Conservation (phyloP, 768 basidiomycete genomes). For the Leccinum rimulosum region DNA sequence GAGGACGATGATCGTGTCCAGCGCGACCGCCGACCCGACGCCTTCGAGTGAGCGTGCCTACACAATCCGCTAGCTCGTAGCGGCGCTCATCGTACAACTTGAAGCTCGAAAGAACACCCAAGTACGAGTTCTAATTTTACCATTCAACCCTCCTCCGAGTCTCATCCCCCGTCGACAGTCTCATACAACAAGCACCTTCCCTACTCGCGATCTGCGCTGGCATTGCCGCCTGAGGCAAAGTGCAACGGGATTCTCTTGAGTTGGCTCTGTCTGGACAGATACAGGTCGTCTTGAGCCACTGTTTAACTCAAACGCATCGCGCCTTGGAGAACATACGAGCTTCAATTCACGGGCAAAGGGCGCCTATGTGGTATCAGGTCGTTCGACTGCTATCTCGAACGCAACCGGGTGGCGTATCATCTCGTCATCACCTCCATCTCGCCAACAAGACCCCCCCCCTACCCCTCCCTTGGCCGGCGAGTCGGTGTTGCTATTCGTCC, state of each 20-base stretch:
- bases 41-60: slow-evolving; percentile 62
- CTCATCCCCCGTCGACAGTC: slow-evolving; percentile 25
- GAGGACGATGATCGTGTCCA: slow-evolving; percentile 24
- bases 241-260: slow-evolving; percentile 51
- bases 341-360: too few relatives aligned
- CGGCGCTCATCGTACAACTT: slow-evolving; percentile 50
- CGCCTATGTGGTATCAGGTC: too few relatives aligned
- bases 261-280: slow-evolving; percentile 17
- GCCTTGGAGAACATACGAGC: too few relatives aligned
- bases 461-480: slow-evolving; percentile 83
- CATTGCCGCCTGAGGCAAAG: slow-evolving; percentile 56
- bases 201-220: slow-evolving; percentile 67
- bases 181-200: slow-evolving; percentile 55
- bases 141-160: not conserved
- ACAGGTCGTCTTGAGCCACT: slow-evolving; percentile 41
- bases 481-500: slow-evolving; percentile 42
- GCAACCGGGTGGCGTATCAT: too few relatives aligned
- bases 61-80: slow-evolving; percentile 72
- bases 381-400: too few relatives aligned
- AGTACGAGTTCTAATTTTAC: not conserved
- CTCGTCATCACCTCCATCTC: too few relatives aligned
- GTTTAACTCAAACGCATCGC: too few relatives aligned
- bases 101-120: slow-evolving; percentile 10
- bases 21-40: slow-evolving; percentile 43
- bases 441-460: slow-evolving; percentile 66